These are phyloP conservation scores for Pilasporangium apinafurcum DNA, from an alignment of 352 stramenopile genomes.

Conservation along the genomic window DNA sequence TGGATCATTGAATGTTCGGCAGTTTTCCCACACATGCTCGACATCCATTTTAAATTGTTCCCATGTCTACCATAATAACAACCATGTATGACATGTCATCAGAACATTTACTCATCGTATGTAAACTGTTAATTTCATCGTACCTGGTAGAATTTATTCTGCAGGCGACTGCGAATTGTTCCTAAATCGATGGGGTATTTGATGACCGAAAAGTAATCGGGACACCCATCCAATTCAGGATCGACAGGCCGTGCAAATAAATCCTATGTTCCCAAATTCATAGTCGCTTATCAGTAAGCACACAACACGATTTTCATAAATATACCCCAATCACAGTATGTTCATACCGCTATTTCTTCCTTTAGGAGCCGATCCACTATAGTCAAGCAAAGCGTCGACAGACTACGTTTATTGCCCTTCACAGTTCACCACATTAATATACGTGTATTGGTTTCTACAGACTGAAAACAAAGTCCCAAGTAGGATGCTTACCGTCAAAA, in stretches of 20 bases:
- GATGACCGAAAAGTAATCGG: slow-evolving; percentile 80
- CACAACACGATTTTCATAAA: neutral
- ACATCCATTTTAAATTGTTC: slow-evolving; percentile 75
- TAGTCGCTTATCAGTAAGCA: no score
- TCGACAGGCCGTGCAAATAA: slow-evolving; percentile 82
- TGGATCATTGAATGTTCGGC: slow-evolving; percentile 66
- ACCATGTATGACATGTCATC: neutral
- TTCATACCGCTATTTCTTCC: slow-evolving; percentile 60
- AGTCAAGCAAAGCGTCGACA: slow-evolving; percentile 56
- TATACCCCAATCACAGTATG: neutral
- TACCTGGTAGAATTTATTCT: slow-evolving; percentile 65
- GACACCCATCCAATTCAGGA: slow-evolving; percentile 73
- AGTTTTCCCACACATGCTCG: slow-evolving; percentile 81
- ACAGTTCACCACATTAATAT: neutral
- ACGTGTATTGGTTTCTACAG: neutral
- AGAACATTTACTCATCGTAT: neutral
- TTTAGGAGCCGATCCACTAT: slow-evolving; percentile 61
- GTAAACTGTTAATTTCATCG: neutral
- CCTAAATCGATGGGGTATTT: slow-evolving; percentile 82
- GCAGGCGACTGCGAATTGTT: slow-evolving; percentile 63
- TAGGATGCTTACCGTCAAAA: slow-evolving; percentile 27
- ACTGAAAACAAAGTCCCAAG: neutral
- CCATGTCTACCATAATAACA: slow-evolving; percentile 42
- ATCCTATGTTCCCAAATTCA: no score
- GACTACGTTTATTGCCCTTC: slow-evolving; percentile 17